Base-by-base conservation (phyloP, 371 early-diverging fungal genomes). In the Circinella umbellata region DNA sequence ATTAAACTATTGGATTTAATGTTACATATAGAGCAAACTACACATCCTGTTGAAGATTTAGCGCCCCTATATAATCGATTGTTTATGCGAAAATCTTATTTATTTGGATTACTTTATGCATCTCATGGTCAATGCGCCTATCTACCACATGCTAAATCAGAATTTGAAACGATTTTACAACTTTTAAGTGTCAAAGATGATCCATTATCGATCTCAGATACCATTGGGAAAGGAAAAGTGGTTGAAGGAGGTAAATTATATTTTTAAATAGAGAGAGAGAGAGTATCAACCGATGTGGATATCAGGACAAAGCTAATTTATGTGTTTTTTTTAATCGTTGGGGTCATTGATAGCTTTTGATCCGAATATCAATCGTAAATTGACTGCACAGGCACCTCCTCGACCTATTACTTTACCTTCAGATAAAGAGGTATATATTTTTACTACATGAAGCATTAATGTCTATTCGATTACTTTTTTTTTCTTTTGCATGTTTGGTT, bases 361-460 rank as follows among this genome's bases (percentile, higher is more conserved):
- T 72, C 83, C 90, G 17, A 80, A 81, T 9, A 86, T 92, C 48
- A 91, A 89, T 68, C 80, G 90, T 15, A 91, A 91, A 70, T 73
- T 91, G 7, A 88, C 88, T 14, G 80, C 90, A 13, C 90, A 91
- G 68, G 86, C 91, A 37, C 92, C 92, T 1, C 91, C 92, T 61
- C 84, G 91, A n/a, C 89, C 91, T 15, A 87, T 90, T 15, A 81
- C 82, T 3, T 76, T 90, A 4, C 72, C 78, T 35, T 74, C 88
- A 3, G 65, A 79, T 36, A 68, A 75, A 46, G 79, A 86, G 69
- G 87, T 84, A 76, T 69, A 67, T 11, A 46, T 53, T 36, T 48
- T 4, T 63, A 2, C 20, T 0, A 39, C 6, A 39, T 4, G 10
- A 39, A 39, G 39, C 4, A 39, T 39, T 4, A 39, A 39, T 39